Base-by-base conservation (phyloP, 2,329 filamentous ascomycete species). In the Alternaria gaisen region DNA sequence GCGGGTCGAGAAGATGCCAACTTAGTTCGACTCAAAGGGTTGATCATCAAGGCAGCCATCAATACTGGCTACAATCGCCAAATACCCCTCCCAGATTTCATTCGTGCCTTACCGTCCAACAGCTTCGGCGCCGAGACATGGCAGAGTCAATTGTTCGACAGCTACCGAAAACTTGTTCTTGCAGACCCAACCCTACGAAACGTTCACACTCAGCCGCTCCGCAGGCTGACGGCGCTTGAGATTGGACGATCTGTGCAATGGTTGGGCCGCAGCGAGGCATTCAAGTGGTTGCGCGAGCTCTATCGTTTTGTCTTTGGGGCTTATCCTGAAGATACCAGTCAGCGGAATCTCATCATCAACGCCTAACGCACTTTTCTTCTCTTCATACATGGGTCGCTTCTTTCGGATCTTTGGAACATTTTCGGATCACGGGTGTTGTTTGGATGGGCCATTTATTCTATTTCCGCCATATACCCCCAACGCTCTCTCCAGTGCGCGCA, bases 221-320 rank as follows among this genome's bases (percentile, higher is more conserved):
- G 89, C 82, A 57, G 91, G 84, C 84, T 91, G 6, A 84, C 83
- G 4, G 91, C 92, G 0, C 80, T 84, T n/a, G 93, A 97, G 68
- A 87, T 96, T 64, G 91, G 91, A 36, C 90, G 90, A 77, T 92
- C 91, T 51, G 90, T 97, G 7, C 83, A 86, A 53, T 90, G 90
- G 83, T 91, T 97, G 86, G 86, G 87, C 53, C 84, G 87, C 58
- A 88, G 87, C 28, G 85, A 87, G 58, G 88, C 93, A 70, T 95
- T 95, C 77, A 83, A 83, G 9, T 97, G 94, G 84, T 81, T 97
- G 64, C 85, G 88, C 51, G 93, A 97, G 71, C 83, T 97, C 14
- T 97, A 92, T 80, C 86, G 87, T 54, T 84, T 94, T 41, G 93
- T 97, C 3, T 97, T 96, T 77, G 91, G 92, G 4, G 94, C 94